Conservation (phyloP, 768 basidiomycete species). For the Leccinum variicolor region DNA sequence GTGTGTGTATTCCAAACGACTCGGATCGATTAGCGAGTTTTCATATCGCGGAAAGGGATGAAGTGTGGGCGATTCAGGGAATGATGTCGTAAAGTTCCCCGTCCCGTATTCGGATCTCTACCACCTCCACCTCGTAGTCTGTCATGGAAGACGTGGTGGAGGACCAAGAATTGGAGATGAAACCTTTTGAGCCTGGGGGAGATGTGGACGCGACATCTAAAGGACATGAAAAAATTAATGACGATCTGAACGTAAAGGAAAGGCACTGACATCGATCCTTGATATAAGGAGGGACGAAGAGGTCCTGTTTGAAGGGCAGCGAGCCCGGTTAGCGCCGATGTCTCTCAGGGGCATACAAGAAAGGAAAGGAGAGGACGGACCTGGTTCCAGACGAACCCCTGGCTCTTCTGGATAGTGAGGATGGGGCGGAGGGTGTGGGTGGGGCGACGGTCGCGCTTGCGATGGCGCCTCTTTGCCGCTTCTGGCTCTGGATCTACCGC, state of each 20-base stretch:
- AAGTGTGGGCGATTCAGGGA: constrained; percentile 35
- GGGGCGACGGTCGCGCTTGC: constrained; percentile 52
- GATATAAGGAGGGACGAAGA: constrained; percentile 86
- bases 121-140: constrained; percentile 84
- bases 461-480: constrained; percentile 44
- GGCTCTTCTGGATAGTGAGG: constrained; percentile 80
- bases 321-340: neutral
- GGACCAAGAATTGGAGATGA: constrained; percentile 65
- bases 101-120: constrained; percentile 80
- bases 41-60: constrained; percentile 1
- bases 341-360: neutral
- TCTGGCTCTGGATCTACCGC: constrained; percentile 67
- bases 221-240: neutral
- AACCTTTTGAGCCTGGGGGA: constrained; percentile 65
- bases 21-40: constrained; percentile 11
- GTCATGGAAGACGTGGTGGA: constrained; percentile 63
- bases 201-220: constrained; percentile 81
- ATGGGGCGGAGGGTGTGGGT: constrained; percentile 73
- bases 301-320: constrained; percentile 49
- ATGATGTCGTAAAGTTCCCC: constrained; percentile 77
- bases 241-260: constrained; percentile 13
- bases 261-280: constrained; percentile 79
- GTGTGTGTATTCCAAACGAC: constrained; percentile 13
- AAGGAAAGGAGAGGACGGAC: constrained; percentile 38
- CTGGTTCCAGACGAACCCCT: constrained; percentile 92